Percentiles rank a stretch among this genome's conserved stretches.
These are phyloP conservation scores for Saprolegnia parasitica DNA, from an alignment of 352 stramenopile genomes.

Conservation along the genomic window DNA sequence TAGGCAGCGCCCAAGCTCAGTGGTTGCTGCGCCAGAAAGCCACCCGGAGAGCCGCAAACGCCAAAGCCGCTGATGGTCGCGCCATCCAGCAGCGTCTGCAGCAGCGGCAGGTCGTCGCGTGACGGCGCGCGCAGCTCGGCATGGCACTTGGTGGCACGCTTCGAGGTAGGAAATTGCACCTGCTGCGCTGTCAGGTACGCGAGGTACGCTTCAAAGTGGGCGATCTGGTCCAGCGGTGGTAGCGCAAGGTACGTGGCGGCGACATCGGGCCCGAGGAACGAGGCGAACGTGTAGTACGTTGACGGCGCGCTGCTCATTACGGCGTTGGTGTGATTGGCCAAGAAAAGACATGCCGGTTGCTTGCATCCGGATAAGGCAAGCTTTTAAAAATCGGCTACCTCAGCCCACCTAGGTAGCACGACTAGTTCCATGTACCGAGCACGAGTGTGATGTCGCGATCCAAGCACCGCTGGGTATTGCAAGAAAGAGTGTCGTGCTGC, in stretches of 20 bases:
- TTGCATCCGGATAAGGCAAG: too few species aligned
- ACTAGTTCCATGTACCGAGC: too few species aligned
- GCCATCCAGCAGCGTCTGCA: conserved; percentile 40
- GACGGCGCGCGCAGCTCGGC: background rate
- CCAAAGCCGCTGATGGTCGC: conserved; percentile 65
- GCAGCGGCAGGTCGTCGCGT: conserved; percentile 17
- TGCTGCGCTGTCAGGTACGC: conserved; percentile 5
- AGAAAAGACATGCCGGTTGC: too few species aligned
- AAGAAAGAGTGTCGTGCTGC: too few species aligned
- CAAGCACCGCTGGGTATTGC: too few species aligned
- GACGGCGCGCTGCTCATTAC: background rate
- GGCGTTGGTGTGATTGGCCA: background rate
- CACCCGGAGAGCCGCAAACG: conserved; percentile 54
- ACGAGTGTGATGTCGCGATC: too few species aligned
- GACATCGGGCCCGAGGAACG: conserved; percentile 11
- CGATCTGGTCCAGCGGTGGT: conserved; percentile 5
- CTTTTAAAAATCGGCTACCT: too few species aligned
- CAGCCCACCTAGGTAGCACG: too few species aligned
- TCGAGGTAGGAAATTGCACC: conserved; percentile 27
- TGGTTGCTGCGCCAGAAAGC: conserved; percentile 56
- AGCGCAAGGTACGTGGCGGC: conserved; percentile 7
- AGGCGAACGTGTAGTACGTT: conserved; percentile 28
- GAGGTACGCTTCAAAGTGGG: conserved; percentile 23
- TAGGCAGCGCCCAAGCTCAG: conserved; percentile 60
- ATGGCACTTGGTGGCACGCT: conserved; percentile 21